Conservation (phyloP, 768 basidiomycete genomes). For the Russula griseocarnosa region DNA sequence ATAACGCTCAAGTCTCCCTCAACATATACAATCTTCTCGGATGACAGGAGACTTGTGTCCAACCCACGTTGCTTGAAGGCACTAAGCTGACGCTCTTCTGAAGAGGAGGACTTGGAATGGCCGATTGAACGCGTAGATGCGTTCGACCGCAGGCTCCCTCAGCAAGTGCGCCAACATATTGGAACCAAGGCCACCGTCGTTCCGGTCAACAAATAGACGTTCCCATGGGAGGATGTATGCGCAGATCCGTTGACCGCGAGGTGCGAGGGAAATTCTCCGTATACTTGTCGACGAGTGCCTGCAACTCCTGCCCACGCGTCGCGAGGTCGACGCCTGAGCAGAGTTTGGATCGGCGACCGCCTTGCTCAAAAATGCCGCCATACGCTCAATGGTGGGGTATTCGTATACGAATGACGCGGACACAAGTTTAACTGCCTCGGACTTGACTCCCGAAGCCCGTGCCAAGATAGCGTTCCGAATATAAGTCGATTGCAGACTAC, state of each 20-base stretch:
- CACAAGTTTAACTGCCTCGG: slow-evolving; percentile 22
- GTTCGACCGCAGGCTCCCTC: slow-evolving; percentile 16
- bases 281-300: slow-evolving; percentile 28
- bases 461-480: slow-evolving; percentile 33
- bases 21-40: slow-evolving; percentile 28
- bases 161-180: slow-evolving; percentile 30
- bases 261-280: slow-evolving; percentile 27
- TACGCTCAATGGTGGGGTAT: slow-evolving; percentile 28
- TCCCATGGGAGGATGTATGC: neutral
- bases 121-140: slow-evolving; percentile 32
- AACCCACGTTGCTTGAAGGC: slow-evolving; percentile 28
- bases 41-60: slow-evolving; percentile 23
- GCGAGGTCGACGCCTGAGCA: slow-evolving; percentile 6
- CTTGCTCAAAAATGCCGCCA: slow-evolving; percentile 24
- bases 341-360: slow-evolving; percentile 11
- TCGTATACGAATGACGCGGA: slow-evolving; percentile 30
- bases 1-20: slow-evolving; percentile 28
- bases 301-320: slow-evolving; percentile 26
- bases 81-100: slow-evolving; percentile 21
- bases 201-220: slow-evolving; percentile 30
- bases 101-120: slow-evolving; percentile 11
- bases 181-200: slow-evolving; percentile 30
- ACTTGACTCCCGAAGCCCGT: slow-evolving; percentile 29
- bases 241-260: neutral
- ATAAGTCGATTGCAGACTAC: slow-evolving; percentile 32